These are phyloP conservation scores for Lachancea lanzarotensis DNA, from an alignment of 805 yeast genomes.

Conservation along the genomic window DNA sequence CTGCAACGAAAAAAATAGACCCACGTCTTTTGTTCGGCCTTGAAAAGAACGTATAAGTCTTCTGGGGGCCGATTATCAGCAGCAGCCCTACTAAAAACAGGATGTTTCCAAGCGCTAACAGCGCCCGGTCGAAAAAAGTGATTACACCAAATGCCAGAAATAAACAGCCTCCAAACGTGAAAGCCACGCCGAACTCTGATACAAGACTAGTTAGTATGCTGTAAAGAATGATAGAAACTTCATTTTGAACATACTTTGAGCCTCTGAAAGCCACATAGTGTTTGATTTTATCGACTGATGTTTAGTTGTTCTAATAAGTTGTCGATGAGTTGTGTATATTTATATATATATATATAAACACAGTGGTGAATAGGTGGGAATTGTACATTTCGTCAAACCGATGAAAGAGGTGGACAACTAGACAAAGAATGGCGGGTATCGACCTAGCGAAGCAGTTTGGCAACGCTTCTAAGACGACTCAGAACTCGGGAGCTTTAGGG, in stretches of 20 bases:
- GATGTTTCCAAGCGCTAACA: conserved; percentile 83
- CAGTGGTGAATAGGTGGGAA: too few relatives aligned
- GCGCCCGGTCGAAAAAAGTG: conserved; percentile 81
- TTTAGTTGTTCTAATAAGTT: not conserved
- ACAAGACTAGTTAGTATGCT: not conserved
- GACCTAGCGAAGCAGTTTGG: too few relatives aligned
- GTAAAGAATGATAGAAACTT: not conserved
- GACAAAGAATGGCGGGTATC: too few relatives aligned
- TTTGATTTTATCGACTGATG: not conserved
- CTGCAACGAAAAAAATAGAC: conserved; percentile 67
- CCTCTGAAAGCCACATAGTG: conserved; percentile 68
- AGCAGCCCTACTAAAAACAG: conserved; percentile 75
- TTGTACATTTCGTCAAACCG: too few relatives aligned
- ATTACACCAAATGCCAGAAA: conserved; percentile 77
- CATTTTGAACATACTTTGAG: conserved; percentile 51
- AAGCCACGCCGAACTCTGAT: conserved; percentile 83
- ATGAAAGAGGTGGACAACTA: too few relatives aligned
- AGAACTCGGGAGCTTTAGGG: too few relatives aligned
- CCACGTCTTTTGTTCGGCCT: conserved; percentile 86
- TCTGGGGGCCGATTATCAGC: conserved; percentile 80
- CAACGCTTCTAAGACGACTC: too few relatives aligned
- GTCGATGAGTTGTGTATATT: too few relatives aligned
- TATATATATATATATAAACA: too few relatives aligned
- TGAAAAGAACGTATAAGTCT: conserved; percentile 75
- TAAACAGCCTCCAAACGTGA: conserved; percentile 75